These are phyloP conservation scores for Lotus japonicus DNA, from an alignment of 306 rosid species.

Conservation along the genomic window DNA sequence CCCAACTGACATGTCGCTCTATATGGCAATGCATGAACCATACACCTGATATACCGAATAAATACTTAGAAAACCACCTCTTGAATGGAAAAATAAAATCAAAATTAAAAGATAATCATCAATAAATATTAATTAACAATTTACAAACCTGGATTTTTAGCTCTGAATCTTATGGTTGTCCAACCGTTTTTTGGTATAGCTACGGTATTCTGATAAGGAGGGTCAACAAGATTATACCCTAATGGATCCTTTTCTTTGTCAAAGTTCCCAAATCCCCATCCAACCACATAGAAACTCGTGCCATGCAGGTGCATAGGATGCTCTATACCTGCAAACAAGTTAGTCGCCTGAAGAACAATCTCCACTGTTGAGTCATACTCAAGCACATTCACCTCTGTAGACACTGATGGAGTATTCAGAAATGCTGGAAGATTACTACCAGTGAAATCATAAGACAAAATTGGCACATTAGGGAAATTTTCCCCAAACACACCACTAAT, in stretches of 20 bases:
- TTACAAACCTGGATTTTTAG: constrained; percentile 49
- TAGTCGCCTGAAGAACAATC: constrained; percentile 45
- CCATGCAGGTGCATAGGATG: constrained; percentile 50
- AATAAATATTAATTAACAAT: too few relatives aligned
- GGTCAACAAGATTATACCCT: constrained; percentile 44
- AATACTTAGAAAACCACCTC: too few relatives aligned
- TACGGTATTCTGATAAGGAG: constrained; percentile 40
- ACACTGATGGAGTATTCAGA: constrained; percentile 17
- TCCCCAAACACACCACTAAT: constrained; percentile 27
- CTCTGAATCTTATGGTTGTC: constrained; percentile 19
- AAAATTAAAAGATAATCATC: too few relatives aligned
- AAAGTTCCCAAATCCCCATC: constrained; percentile 57
- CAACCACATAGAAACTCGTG: constrained; percentile 38
- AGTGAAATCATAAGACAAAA: constrained; percentile 34
- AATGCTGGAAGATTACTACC: not conserved
- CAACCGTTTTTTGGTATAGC: constrained; percentile 47
- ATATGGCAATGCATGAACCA: too few relatives aligned
- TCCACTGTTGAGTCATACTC: constrained; percentile 34
- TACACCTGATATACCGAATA: too few relatives aligned
- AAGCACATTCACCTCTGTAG: constrained; percentile 35
- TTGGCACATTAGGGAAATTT: constrained; percentile 33
- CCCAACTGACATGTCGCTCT: too few relatives aligned
- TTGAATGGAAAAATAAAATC: too few relatives aligned
- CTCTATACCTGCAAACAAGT: not conserved
- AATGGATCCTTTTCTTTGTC: constrained; percentile 33